These are phyloP conservation scores for Kwoniella sp. DNA, from an alignment of 768 basidiomycete genomes.

Conservation along the genomic window DNA sequence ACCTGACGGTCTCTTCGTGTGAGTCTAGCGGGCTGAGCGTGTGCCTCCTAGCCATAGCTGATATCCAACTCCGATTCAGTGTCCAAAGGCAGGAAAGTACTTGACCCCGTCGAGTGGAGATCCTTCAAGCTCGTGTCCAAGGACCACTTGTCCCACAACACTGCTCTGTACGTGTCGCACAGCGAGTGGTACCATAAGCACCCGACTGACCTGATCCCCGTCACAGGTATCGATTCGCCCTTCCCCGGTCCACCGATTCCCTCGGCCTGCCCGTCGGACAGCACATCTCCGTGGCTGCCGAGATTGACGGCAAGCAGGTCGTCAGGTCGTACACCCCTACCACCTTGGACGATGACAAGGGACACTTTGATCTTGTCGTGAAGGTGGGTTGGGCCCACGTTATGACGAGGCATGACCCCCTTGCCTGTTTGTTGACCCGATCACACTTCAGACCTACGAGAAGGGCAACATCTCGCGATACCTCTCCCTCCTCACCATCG, in stretches of 20 bases:
- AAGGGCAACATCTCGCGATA: constrained; percentile 93
- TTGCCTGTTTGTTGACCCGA: not conserved
- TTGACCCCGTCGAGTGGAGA: constrained; percentile 59
- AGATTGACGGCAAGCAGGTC: constrained; percentile 85
- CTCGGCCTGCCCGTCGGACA: constrained; percentile 95
- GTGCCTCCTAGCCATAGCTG: not conserved
- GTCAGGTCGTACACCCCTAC: constrained; percentile 93
- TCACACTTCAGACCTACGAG: constrained; percentile 75
- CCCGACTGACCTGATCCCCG: not conserved
- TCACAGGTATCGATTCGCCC: constrained; percentile 80
- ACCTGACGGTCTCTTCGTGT: not conserved
- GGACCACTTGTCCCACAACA: constrained; percentile 84
- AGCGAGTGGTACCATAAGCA: not conserved
- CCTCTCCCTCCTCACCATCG: constrained; percentile 73
- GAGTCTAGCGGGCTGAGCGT: not conserved
- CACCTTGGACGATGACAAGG: constrained; percentile 83
- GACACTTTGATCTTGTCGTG: constrained; percentile 92
- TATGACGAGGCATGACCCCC: not conserved
- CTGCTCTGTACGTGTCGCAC: constrained; percentile 67
- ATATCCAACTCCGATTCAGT: not conserved
- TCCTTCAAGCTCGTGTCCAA: constrained; percentile 77
- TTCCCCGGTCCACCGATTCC: constrained; percentile 67
- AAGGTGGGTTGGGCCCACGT: constrained; percentile 59
- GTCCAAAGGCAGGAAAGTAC: constrained; percentile 23
- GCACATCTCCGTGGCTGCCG: constrained; percentile 86